These are phyloP conservation scores for Wallacemonas sp. DNA, from an alignment of 208 protist genomes.

Conservation along the genomic window DNA sequence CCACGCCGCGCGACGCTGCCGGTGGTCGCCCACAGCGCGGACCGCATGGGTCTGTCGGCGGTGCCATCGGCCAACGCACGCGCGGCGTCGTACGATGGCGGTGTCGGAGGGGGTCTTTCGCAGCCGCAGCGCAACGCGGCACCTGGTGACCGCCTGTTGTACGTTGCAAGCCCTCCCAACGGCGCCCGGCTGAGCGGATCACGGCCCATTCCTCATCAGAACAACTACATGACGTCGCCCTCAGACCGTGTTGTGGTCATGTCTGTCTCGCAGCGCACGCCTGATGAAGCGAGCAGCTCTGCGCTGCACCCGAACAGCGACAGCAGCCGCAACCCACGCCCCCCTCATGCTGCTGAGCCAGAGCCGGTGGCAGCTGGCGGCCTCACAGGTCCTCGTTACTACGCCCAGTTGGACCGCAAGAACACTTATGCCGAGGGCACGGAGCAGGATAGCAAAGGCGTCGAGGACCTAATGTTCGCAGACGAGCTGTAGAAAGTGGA, in stretches of 20 bases:
- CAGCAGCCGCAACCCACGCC: neutral
- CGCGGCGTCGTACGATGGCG: slow-evolving; percentile 11
- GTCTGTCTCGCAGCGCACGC: slow-evolving; percentile 4
- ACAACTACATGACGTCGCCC: slow-evolving; percentile 9
- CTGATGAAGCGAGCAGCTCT: neutral
- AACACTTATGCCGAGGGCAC: neutral
- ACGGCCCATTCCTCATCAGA: neutral
- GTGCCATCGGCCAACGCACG: neutral
- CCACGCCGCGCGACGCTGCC: neutral
- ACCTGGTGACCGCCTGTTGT: no score
- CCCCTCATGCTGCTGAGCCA: neutral
- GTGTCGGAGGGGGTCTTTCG: no score
- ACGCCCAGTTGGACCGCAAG: slow-evolving; percentile 6
- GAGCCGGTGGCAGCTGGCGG: neutral
- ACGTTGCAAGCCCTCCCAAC: neutral
- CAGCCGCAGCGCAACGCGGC: no score
- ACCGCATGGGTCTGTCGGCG: neutral
- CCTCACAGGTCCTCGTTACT: neutral
- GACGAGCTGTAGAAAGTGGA: slow-evolving; percentile 4
- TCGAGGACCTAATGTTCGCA: slow-evolving; percentile 10
- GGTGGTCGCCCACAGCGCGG: neutral
- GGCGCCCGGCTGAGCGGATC: neutral
- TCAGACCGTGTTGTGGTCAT: neutral
- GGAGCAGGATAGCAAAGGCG: neutral
- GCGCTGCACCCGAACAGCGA: neutral